Conservation (phyloP, 1,284 basidiomycete genomes). For the Sanghuangporus baumii region DNA sequence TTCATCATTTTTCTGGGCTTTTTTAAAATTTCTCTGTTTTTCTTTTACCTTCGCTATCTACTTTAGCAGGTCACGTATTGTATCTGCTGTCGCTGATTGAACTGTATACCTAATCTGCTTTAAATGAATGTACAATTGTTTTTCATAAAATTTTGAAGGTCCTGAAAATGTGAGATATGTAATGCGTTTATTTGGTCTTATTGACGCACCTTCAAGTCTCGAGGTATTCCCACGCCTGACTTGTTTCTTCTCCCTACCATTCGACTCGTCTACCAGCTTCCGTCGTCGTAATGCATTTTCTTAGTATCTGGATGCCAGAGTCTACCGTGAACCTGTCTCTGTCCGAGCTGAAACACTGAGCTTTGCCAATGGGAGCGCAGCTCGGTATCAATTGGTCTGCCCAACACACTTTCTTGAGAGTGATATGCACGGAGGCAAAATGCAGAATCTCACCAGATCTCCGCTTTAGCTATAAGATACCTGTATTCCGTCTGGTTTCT, state of each 20-base stretch:
- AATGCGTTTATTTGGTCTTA: neutral
- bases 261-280: neutral
- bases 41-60: neutral
- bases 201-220: neutral
- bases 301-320: too few species aligned
- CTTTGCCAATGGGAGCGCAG: too few species aligned
- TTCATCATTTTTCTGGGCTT: neutral
- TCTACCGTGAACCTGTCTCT: too few species aligned
- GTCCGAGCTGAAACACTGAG: too few species aligned
- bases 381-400: too few species aligned
- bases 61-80: neutral
- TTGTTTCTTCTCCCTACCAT: neutral
- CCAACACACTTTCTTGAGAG: too few species aligned
- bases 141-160: neutral
- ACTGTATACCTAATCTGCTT: neutral
- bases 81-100: neutral
- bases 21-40: neutral
- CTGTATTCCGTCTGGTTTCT: too few species aligned
- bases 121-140: neutral
- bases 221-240: neutral
- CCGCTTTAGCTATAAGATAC: too few species aligned
- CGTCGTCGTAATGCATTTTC: too few species aligned
- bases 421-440: too few species aligned
- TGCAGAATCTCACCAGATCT: too few species aligned
- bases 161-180: neutral